Base-by-base conservation (phyloP, 2,329 filamentous ascomycete genomes). In the Pseudocercospora musae region DNA sequence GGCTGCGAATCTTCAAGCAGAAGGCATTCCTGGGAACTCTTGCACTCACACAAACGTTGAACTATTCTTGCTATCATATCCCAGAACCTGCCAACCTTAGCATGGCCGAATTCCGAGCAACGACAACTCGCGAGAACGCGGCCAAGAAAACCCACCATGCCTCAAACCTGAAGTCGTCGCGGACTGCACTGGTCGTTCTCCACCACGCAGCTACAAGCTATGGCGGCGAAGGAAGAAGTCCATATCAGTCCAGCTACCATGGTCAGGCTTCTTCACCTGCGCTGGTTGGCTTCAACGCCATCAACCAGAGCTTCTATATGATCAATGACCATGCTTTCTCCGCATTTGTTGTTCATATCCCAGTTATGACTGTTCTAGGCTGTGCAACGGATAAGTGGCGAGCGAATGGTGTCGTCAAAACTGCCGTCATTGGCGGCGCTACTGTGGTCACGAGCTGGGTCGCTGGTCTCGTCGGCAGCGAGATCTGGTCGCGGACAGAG, bases 231-330 rank as follows among this genome's bases (percentile, higher is more conserved):
- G 58, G 49, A 10, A 27, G 48, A 15, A 54, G 25, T 20, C 23
- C 52, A 15, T 59, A 59, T 23, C 58, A 59, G 31, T 55, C 58
- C 11, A 49, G 48, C 49, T 44, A 42, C 20, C 58, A 59, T 31
- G 11, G 27, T 7, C 58, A 54, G 20, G 33, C 11, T 21, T 54
- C 48, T 27, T 54, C 58, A 11, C 4, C 58, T 25, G 58, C 49
- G 3, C 20, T 59, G 58, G 33, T 59, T 10, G 58, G 58, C 4
- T 46, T 59, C 9, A 59, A 59, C 44, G 58, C 46, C 11, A 42
- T 46, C 58, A 59, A 59, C 23, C 58, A 59, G 23, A 54, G 48
- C 33, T 59, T 54, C 40, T 59, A 54, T 33, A 59, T 59, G 58
- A 23, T 60, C 9, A 60, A 60, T 23, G 50, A 53, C 8, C 29